These are phyloP conservation scores for Acer negundo DNA, from an alignment of 345 rosid genomes.

Conservation along the genomic window DNA sequence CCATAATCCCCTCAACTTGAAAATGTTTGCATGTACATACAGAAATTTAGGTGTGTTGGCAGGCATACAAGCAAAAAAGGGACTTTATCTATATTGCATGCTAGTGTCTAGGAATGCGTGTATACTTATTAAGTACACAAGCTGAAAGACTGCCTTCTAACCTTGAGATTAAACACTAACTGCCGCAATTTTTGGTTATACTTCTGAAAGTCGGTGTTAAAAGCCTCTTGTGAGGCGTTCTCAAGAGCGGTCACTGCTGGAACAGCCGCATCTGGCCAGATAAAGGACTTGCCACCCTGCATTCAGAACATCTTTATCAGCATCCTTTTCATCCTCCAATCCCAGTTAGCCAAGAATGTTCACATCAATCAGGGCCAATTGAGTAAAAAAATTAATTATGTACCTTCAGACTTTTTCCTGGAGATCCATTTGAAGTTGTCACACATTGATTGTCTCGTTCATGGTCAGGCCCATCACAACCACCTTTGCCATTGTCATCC, in stretches of 20 bases:
- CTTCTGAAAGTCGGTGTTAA: slow-evolving; percentile 76
- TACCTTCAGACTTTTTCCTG: slow-evolving; percentile 52
- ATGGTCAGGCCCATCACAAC: slow-evolving; percentile 37
- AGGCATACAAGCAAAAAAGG: not conserved
- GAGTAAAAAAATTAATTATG: not conserved
- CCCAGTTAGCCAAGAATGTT: not conserved
- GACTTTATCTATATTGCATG: not conserved
- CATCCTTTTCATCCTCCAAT: slow-evolving; percentile 21
- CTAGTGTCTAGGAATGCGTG: not conserved
- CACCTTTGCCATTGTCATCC: slow-evolving; percentile 42
- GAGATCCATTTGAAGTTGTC: slow-evolving; percentile 44
- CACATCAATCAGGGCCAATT: slow-evolving; percentile 5
- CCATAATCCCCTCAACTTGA: not conserved
- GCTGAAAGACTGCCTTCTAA: slow-evolving; percentile 26
- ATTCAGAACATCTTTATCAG: slow-evolving; percentile 19
- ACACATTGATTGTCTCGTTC: slow-evolving; percentile 29
- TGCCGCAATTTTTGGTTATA: slow-evolving; percentile 90
- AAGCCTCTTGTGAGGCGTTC: slow-evolving; percentile 72
- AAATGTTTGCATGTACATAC: not conserved
- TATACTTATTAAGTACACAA: not conserved
- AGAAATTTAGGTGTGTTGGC: not conserved
- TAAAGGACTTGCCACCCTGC: slow-evolving; percentile 55
- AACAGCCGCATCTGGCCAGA: slow-evolving; percentile 94
- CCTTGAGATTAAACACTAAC: slow-evolving; percentile 87
- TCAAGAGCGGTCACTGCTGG: slow-evolving; percentile 78